A percentile compares a stretch with the other conserved stretches of the same genome.
Conservation (phyloP, 2,329 filamentous ascomycete genomes). For the Aureobasidium mangrovei region DNA sequence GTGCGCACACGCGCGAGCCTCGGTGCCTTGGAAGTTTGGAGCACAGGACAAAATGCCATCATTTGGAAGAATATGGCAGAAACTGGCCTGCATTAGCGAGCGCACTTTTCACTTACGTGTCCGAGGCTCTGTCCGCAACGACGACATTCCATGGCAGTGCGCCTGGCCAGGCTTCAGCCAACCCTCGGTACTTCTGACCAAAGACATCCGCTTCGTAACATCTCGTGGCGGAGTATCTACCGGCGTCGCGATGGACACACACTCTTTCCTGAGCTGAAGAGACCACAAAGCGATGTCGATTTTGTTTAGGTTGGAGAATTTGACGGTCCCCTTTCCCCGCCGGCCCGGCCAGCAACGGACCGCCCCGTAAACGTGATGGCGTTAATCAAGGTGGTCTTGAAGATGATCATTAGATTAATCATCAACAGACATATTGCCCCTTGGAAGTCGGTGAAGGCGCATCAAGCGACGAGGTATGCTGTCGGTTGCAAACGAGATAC, state of each 20-base stretch:
- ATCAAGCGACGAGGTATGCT: neutral
- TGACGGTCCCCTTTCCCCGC: neutral
- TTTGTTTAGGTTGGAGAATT: neutral
- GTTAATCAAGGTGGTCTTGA: neutral
- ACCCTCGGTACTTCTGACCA: neutral
- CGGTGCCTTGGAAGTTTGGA: neutral
- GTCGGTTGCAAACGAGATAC: neutral
- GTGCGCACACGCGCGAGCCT: neutral
- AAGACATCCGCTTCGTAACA: no score
- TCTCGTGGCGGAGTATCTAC: no score
- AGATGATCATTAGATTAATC: neutral
- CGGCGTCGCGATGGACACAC: neutral
- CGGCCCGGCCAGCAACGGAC: slow-evolving; percentile 9
- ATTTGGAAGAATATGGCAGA: neutral
- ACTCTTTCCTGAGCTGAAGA: neutral
- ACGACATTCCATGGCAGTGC: neutral
- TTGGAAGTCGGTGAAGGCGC: neutral
- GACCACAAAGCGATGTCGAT: neutral
- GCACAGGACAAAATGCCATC: neutral
- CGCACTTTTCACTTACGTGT: slow-evolving; percentile 6
- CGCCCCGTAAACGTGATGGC: slow-evolving; percentile 8
- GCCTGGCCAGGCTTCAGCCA: neutral
- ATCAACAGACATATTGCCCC: slow-evolving; percentile 6
- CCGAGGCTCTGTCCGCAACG: neutral
- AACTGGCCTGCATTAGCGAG: slow-evolving; percentile 10